These are phyloP conservation scores for Carex cristatella DNA, from an alignment of 176 grass and related monocot genomes.

Conservation along the genomic window DNA sequence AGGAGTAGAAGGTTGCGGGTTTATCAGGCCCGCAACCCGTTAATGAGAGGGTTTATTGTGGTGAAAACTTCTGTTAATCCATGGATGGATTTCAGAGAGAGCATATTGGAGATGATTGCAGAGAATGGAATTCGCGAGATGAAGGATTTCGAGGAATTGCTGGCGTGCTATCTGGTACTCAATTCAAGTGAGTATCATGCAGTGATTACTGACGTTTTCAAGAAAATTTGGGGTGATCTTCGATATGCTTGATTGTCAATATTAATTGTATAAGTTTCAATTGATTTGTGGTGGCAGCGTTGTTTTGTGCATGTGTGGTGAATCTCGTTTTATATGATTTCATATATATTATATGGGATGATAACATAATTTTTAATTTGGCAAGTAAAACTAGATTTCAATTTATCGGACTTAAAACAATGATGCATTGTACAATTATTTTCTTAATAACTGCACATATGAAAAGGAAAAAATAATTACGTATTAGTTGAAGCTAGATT, in stretches of 20 bases:
- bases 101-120: constrained; percentile 70
- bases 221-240: constrained; percentile 36
- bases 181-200: constrained; percentile 66
- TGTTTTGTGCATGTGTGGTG: neutral
- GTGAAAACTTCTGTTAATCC: constrained; percentile 62
- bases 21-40: constrained; percentile 34
- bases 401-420: too few species aligned
- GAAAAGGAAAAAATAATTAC: too few species aligned
- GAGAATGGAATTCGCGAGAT: constrained; percentile 39
- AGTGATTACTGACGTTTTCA: constrained; percentile 65
- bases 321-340: neutral
- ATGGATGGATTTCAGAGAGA: constrained; percentile 65
- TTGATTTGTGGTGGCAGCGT: too few species aligned
- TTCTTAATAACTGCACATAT: too few species aligned
- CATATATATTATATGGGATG: neutral
- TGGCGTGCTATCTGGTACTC: constrained; percentile 73
- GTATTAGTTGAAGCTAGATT: too few species aligned
- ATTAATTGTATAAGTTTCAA: neutral
- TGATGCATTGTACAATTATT: too few species aligned
- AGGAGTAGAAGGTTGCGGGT: constrained; percentile 18
- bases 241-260: neutral
- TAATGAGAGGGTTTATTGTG: constrained; percentile 39
- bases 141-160: constrained; percentile 49
- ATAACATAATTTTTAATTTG: neutral
- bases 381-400: too few species aligned